A percentile compares a stretch with the other conserved stretches of the same genome.
These are phyloP conservation scores for Chaetomidium leptoderma DNA, from an alignment of 495 filamentous ascomycete species.

Conservation along the genomic window DNA sequence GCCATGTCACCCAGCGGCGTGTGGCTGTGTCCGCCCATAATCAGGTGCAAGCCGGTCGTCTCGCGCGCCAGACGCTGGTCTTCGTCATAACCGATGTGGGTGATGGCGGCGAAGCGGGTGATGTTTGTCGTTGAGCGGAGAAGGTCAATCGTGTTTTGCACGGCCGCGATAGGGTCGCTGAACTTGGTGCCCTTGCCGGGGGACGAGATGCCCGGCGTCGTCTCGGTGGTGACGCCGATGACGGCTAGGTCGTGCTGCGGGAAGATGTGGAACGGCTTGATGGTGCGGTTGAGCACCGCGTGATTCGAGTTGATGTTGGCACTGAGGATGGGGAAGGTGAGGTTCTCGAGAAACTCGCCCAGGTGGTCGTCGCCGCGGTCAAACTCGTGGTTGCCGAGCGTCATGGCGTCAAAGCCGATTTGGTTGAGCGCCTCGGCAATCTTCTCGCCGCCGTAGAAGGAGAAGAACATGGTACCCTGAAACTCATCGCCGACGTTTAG, in stretches of 20 bases:
- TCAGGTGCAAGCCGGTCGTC: conserved; percentile 51
- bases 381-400: conserved; percentile 59
- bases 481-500: conserved; percentile 59
- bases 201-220: conserved; percentile 48
- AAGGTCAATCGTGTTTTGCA: conserved; percentile 51
- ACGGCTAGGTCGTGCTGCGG: conserved; percentile 51
- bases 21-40: conserved; percentile 58
- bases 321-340: conserved; percentile 56
- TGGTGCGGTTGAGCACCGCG: conserved; percentile 46
- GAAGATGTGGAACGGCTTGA: conserved; percentile 56
- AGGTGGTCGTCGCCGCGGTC: conserved; percentile 50
- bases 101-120: conserved; percentile 53
- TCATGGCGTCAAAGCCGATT: conserved; percentile 55
- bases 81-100: conserved; percentile 56
- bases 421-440: conserved; percentile 58
- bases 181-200: conserved; percentile 51
- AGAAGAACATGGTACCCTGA: conserved; percentile 58
- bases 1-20: conserved; percentile 51
- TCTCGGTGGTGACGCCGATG: conserved; percentile 55
- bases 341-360: conserved; percentile 49
- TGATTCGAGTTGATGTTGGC: conserved; percentile 52
- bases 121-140: conserved; percentile 48
- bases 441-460: conserved; percentile 56
- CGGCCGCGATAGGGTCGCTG: conserved; percentile 43
- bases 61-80: conserved; percentile 50